Evolutionary conservation across 805 yeast species (phyloP).

Genomic region (Candida oleophila): DNA sequence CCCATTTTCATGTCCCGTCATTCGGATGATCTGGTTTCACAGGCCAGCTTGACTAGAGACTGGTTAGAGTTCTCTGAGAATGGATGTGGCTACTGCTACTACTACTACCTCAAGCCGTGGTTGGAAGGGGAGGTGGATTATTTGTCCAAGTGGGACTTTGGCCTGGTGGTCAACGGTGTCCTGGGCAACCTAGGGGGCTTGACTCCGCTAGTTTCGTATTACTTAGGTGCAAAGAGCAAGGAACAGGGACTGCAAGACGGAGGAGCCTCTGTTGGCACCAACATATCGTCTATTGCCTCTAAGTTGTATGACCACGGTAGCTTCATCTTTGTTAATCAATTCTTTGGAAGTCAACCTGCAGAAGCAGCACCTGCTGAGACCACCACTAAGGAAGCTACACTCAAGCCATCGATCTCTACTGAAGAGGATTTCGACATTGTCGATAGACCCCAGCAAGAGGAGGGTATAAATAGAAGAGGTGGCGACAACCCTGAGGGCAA

Average conservation of each 20-base stretch:
- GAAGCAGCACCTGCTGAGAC: neutral
- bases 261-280: neutral
- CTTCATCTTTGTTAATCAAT: neutral
- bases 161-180: neutral
- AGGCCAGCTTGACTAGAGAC: conserved; percentile 16
- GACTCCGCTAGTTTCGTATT: neutral
- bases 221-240: neutral
- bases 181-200: neutral
- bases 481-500: conserved; percentile 1
- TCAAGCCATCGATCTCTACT: neutral
- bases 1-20: conserved; percentile 29
- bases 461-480: conserved; percentile 3
- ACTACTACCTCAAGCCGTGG: conserved; percentile 25
- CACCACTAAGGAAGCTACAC: neutral
- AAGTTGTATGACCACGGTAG: neutral
- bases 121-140: conserved; percentile 21
- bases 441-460: conserved; percentile 6
- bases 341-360: neutral
- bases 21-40: neutral
- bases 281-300: neutral
- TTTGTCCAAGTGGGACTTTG: conserved; percentile 2
- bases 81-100: conserved; percentile 36
- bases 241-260: neutral
- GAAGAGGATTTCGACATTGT: conserved; percentile 10
- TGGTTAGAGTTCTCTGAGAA: conserved; percentile 25